These are phyloP conservation scores for Apium graveolens DNA, from an alignment of 129 eudicot species.

Conservation along the genomic window DNA sequence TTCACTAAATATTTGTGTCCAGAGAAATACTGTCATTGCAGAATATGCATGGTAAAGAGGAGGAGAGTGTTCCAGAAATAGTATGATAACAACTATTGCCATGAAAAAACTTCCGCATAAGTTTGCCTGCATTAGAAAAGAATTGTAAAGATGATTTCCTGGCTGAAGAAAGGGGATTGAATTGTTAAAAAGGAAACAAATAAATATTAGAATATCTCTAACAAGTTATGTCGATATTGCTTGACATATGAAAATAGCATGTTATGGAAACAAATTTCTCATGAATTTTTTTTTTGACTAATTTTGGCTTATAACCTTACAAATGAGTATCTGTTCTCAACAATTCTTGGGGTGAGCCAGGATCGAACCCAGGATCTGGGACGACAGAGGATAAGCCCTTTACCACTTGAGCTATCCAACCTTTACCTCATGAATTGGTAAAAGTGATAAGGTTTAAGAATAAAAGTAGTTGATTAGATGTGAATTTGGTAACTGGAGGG, in stretches of 20 bases:
- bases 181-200: background rate
- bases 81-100: constrained; percentile 37
- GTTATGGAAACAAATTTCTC: background rate
- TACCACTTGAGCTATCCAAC: no score
- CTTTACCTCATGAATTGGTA: no score
- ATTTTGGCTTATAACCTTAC: no score
- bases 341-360: no score
- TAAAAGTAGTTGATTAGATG: background rate
- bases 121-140: constrained; percentile 47
- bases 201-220: background rate
- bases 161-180: background rate
- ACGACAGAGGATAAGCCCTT: no score
- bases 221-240: background rate
- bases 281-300: no score
- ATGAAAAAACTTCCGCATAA: constrained; percentile 58
- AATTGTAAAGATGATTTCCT: background rate
- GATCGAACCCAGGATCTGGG: no score
- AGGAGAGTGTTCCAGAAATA: constrained; percentile 78
- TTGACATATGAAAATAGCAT: background rate
- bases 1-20: constrained; percentile 83
- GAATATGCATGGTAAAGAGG: constrained; percentile 87
- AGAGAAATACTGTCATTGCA: constrained; percentile 82
- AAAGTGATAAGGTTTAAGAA: background rate
- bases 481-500: background rate
- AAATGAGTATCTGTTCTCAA: no score